phyloP scores from a whole-genome alignment of 2,329 filamentous ascomycete species.

The Aurifilum marmelostoma region DNA sequence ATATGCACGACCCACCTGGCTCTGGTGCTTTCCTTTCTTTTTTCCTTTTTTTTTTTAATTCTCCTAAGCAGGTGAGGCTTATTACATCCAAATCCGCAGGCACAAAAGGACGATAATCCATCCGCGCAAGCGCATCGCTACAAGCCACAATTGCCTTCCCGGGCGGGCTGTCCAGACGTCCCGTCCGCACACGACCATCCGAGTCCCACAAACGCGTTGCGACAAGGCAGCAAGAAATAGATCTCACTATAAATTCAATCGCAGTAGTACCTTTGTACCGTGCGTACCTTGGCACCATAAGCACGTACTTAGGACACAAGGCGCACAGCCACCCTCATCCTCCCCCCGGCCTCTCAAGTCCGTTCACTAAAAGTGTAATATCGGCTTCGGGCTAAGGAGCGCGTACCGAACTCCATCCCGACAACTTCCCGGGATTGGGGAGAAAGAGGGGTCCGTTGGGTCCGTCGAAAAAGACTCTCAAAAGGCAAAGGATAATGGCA shows the following conservation, averaged over 20 bases:
- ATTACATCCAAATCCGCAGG: not conserved
- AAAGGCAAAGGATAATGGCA: not conserved
- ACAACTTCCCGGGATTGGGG: not conserved
- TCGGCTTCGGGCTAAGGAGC: not conserved
- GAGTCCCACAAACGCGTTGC: not conserved
- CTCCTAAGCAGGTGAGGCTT: not conserved
- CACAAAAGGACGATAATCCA: not conserved
- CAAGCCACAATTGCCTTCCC: not conserved
- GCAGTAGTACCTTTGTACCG: not conserved
- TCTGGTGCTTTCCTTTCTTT: not conserved
- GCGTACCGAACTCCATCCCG: not conserved
- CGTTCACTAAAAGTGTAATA: not conserved
- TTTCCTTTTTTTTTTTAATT: not conserved
- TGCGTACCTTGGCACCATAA: not conserved
- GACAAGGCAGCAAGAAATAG: not conserved
- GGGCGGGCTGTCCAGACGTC: not conserved
- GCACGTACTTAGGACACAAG: not conserved
- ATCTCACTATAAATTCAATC: not conserved
- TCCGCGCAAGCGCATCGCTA: not conserved
- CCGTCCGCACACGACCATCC: not conserved
- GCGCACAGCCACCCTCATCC: not conserved
- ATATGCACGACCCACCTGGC: not conserved
- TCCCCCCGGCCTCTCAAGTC: not conserved
- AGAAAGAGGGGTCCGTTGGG: not conserved
- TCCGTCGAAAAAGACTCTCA: not conserved